Evolutionary conservation across 768 basidiomycete genomes (phyloP), one percentile per base, ranked within the genome.

Genomic region (Pleurotus djamor): DNA sequence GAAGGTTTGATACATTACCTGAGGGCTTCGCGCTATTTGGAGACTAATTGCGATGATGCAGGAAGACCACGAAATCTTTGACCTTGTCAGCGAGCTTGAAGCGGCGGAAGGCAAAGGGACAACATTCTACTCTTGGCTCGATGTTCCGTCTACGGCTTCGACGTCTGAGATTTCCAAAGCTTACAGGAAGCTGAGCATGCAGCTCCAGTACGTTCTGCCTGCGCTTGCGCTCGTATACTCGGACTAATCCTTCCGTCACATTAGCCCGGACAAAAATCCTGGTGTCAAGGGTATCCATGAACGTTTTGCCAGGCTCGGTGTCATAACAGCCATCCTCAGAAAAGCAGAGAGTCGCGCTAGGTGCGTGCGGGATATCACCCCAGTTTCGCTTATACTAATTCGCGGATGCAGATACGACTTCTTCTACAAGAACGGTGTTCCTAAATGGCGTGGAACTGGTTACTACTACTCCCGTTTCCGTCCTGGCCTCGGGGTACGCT

Each of bases 401-500:
- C 16, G 3, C 21, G 21, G 21, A 28, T 28, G 21, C 61, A 92
- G 92, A 64, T 93, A 93, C 63, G 91, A 93, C 71, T 92, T 92
- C 72, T 99, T 98, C 82, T 92, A 91, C 80, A 95, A 96, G 74
- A 98, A 98, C 62, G 96, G 96, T 17, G 94, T 99, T 3, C 96
- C 96, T 0, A 91, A 83, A 69, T 99, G 96, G 96, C 82, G 96
- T 63, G 96, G 95, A 13, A 94, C 92, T 35, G 92, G 94, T 47
- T 98, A 98, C 74, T 98, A 98, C 72, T 99, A 98, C 72, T 86
- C 92, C 34, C 87, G 97, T 55, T 99, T 91, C 81, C 83, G 96
- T 34, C 96, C 96, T n/a, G 94, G 95, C 28, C 79, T 98, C 61
- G 85, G 85, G 60, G 91, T 91, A 66, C 63, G 84, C 70, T 16